Percentiles rank a stretch among this genome's conserved stretches.
These are phyloP conservation scores for Takashimella koratensis DNA, from an alignment of 1,284 basidiomycete genomes.

Conservation along the genomic window DNA sequence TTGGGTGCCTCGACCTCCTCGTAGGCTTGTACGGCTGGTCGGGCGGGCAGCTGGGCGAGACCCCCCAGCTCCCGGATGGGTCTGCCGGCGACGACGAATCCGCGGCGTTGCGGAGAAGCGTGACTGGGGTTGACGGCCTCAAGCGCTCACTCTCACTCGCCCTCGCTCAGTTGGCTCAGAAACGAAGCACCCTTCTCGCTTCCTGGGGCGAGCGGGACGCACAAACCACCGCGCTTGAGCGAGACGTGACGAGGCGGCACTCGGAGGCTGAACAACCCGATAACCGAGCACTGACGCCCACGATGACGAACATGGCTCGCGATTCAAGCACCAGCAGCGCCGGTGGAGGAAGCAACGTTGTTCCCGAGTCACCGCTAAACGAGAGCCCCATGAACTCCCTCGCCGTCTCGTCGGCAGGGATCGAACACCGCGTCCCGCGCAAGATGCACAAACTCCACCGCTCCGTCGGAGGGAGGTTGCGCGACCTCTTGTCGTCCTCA, in stretches of 20 bases:
- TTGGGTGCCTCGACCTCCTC: conserved; percentile 42
- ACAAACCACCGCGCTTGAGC: conserved; percentile 34
- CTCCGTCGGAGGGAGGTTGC: conserved; percentile 36
- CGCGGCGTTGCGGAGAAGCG: not conserved
- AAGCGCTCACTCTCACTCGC: conserved; percentile 28
- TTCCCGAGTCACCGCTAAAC: not conserved
- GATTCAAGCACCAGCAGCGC: not conserved
- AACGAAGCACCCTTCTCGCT: conserved; percentile 28
- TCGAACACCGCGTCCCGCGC: conserved; percentile 20
- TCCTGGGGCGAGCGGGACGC: conserved; percentile 37
- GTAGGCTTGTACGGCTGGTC: conserved; percentile 46
- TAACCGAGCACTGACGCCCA: conserved; percentile 4
- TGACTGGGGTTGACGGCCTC: conserved; percentile 18
- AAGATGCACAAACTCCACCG: conserved; percentile 39
- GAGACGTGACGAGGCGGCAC: conserved; percentile 14
- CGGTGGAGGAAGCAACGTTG: not conserved
- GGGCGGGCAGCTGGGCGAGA: conserved; percentile 29
- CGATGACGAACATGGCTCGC: not conserved
- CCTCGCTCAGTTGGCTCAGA: conserved; percentile 28
- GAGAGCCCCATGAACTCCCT: not conserved
- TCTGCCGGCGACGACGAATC: not conserved
- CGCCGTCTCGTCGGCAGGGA: conserved; percentile 13
- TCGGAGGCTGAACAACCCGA: conserved; percentile 10
- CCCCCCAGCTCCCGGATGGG: conserved; percentile 12
- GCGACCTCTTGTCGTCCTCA: conserved; percentile 35